Evolutionary conservation across 345 rosid genomes (phyloP).

Genomic region (Noccaea bulbosa): DNA sequence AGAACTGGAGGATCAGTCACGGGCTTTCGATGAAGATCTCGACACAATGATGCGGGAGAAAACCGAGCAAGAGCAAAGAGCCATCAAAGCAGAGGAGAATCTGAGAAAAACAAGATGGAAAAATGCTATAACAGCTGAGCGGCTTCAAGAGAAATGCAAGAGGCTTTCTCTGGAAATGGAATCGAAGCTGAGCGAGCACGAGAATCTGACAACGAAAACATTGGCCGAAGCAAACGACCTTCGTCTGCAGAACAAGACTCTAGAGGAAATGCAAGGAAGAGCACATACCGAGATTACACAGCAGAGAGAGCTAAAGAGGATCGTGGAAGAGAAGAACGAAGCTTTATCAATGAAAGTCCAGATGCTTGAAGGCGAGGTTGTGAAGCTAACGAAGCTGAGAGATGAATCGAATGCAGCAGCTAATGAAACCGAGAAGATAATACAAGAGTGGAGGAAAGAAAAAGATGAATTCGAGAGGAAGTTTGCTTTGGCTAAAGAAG

Average conservation of each 20-base stretch:
- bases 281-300: conserved; percentile 54
- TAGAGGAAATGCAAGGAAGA: conserved; percentile 74
- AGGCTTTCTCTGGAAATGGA: conserved; percentile 77
- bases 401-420: conserved; percentile 48
- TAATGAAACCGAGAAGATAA: conserved; percentile 51
- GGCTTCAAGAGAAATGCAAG: conserved; percentile 83
- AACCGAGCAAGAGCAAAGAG: conserved; percentile 81
- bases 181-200: conserved; percentile 74
- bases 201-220: conserved; percentile 63
- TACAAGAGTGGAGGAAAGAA: conserved; percentile 59
- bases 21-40: conserved; percentile 72
- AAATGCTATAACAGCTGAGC: conserved; percentile 75
- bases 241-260: conserved; percentile 54
- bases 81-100: conserved; percentile 86
- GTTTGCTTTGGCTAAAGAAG: conserved; percentile 50
- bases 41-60: conserved; percentile 61
- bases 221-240: conserved; percentile 70
- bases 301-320: conserved; percentile 47
- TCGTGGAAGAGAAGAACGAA: conserved; percentile 42
- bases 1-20: conserved; percentile 67
- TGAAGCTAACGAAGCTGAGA: conserved; percentile 53
- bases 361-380: conserved; percentile 55
- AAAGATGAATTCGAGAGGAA: conserved; percentile 57
- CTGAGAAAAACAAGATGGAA: conserved; percentile 76
- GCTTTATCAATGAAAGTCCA: conserved; percentile 60